phyloP scores from a whole-genome alignment of 116 monocot species.

The Posidonia oceanica region DNA sequence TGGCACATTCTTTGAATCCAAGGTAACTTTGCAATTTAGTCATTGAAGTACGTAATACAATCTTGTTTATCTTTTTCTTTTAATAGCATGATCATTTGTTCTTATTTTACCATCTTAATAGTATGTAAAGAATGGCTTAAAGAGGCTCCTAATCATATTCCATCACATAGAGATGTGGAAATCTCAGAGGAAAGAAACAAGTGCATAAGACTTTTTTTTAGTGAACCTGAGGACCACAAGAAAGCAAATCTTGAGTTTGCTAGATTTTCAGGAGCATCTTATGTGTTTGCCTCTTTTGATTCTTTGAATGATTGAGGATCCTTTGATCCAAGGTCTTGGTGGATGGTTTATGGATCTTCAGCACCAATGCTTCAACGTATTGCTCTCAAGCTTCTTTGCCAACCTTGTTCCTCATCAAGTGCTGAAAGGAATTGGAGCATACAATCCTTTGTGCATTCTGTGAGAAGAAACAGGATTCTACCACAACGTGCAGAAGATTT shows the following conservation, averaged over 20 bases:
- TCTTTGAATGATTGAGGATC: not conserved
- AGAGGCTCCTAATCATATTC: not conserved
- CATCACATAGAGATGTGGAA: not conserved
- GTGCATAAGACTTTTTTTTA: not conserved
- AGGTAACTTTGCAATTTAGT: not conserved
- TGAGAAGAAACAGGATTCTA: not conserved
- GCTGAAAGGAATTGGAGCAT: not conserved
- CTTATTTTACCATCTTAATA: not conserved
- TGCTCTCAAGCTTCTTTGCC: not conserved
- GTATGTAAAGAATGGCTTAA: not conserved
- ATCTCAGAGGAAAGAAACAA: not conserved
- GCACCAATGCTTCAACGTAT: not conserved
- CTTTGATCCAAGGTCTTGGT: not conserved
- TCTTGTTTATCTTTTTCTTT: too few relatives aligned
- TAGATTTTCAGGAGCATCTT: not conserved
- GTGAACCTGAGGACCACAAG: not conserved
- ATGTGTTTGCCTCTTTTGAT: not conserved
- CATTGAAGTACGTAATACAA: too few relatives aligned
- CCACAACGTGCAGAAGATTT: not conserved
- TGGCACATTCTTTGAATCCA: slow-evolving; percentile 13
- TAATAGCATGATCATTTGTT: too few relatives aligned
- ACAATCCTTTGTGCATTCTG: not conserved
- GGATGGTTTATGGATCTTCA: not conserved
- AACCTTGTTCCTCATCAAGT: not conserved
- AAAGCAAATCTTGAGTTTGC: not conserved